Conservation (phyloP, 1,284 basidiomycete genomes). For the Boletus sp. region DNA sequence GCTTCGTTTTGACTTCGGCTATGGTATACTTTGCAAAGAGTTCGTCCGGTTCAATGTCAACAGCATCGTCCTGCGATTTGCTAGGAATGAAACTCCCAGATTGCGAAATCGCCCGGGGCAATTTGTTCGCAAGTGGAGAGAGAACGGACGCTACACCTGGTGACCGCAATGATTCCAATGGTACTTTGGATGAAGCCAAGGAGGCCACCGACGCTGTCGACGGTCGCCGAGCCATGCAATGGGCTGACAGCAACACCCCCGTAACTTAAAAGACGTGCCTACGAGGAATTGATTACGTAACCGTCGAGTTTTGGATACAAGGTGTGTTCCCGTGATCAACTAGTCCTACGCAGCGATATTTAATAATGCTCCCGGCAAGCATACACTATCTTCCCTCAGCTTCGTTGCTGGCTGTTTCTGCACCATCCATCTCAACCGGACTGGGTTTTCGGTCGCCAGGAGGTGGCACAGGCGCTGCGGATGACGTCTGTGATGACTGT, state of each 20-base stretch:
- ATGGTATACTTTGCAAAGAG: constrained; percentile 74
- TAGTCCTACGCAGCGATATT: constrained; percentile 1
- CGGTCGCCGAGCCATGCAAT: constrained; percentile 34
- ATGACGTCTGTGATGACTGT: constrained; percentile 35
- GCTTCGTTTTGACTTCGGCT: constrained; percentile 68
- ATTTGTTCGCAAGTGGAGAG: constrained; percentile 9
- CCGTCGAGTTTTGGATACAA: not conserved
- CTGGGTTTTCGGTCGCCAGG: constrained; percentile 35
- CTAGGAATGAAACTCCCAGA: constrained; percentile 12
- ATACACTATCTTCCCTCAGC: constrained; percentile 24
- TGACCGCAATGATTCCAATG: constrained; percentile 7
- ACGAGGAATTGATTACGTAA: constrained; percentile 20
- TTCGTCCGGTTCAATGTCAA: constrained; percentile 68
- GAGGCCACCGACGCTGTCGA: constrained; percentile 27
- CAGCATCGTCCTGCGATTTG: constrained; percentile 24
- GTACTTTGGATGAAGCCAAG: constrained; percentile 20
- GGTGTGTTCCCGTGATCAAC: too few relatives aligned
- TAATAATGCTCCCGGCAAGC: constrained; percentile 2
- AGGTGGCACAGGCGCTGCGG: constrained; percentile 34
- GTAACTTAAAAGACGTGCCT: not conserved
- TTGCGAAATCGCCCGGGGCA: constrained; percentile 19
- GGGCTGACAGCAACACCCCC: too few relatives aligned
- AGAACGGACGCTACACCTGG: constrained; percentile 3
- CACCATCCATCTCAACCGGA: constrained; percentile 31
- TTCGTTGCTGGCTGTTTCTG: constrained; percentile 19